Evolutionary conservation across 768 basidiomycete species (phyloP).

Genomic region (Phylloporus arenicola): DNA sequence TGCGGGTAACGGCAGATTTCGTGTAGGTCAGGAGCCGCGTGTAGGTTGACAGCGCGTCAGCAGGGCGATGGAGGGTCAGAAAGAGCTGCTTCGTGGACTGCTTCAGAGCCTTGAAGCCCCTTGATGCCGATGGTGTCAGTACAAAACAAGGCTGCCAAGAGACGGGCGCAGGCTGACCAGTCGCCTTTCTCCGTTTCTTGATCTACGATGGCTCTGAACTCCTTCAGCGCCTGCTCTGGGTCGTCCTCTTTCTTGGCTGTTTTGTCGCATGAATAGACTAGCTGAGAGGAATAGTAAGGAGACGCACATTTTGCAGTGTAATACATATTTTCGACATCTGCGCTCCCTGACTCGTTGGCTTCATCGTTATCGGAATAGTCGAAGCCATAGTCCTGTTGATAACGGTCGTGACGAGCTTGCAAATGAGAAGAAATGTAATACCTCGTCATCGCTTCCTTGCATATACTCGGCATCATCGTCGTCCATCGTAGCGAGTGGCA

Average conservation of each 20-base stretch:
- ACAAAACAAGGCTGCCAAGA: neutral
- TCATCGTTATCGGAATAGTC: conserved; percentile 93
- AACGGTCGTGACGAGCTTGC: neutral
- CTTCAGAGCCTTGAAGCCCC: conserved; percentile 99
- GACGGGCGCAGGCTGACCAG: conserved; percentile 51
- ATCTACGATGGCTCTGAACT: conserved; percentile 83
- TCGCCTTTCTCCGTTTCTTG: conserved; percentile 91
- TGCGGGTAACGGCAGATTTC: conserved; percentile 90
- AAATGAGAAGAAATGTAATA: conserved; percentile 25
- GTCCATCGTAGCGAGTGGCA: conserved; percentile 52
- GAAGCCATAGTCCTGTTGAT: conserved; percentile 82
- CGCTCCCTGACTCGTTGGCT: conserved; percentile 71
- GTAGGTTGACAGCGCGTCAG: conserved; percentile 84
- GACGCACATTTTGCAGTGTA: conserved; percentile 91
- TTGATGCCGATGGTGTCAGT: conserved; percentile 27
- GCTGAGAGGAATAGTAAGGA: neutral
- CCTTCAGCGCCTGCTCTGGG: conserved; percentile 85
- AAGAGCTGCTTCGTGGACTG: conserved; percentile 95
- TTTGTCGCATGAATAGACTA: neutral
- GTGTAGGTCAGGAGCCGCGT: conserved; percentile 85
- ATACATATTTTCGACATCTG: conserved; percentile 96
- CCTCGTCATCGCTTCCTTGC: conserved; percentile 86
- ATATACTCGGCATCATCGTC: conserved; percentile 94
- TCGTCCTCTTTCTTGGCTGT: conserved; percentile 91
- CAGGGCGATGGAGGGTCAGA: conserved; percentile 68